Evolutionary conservation across 2,329 filamentous ascomycete genomes (phyloP).

Genomic region (Stromatinia cepivora): DNA sequence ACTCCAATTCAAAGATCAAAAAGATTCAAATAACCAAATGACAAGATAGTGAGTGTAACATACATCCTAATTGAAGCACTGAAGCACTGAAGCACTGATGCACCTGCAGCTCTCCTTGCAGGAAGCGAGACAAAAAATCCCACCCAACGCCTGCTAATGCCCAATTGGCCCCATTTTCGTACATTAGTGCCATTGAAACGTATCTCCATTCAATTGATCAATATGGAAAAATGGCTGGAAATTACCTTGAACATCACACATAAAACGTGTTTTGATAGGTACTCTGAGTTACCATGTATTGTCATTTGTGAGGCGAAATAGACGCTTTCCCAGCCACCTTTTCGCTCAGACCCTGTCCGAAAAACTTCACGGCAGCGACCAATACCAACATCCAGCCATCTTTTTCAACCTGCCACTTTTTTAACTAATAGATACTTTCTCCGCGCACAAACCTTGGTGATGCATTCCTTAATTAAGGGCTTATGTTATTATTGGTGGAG

Average conservation of each 20-base stretch:
- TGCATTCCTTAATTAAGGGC: conserved; percentile 36
- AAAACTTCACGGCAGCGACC: conserved; percentile 11
- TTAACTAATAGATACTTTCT: conserved; percentile 13
- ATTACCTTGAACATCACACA: not conserved
- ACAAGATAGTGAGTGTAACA: not conserved
- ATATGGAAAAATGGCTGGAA: conserved; percentile 23
- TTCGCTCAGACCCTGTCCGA: conserved; percentile 11
- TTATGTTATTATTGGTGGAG: conserved; percentile 31
- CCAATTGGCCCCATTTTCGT: conserved; percentile 13
- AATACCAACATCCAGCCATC: conserved; percentile 21
- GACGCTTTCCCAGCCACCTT: conserved; percentile 19
- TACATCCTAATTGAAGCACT: not conserved
- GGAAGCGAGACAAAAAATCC: conserved; percentile 13
- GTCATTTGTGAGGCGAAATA: conserved; percentile 9
- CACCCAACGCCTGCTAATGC: conserved; percentile 5
- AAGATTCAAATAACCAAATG: not conserved
- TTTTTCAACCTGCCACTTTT: conserved; percentile 18
- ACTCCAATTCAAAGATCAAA: not conserved
- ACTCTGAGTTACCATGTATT: not conserved
- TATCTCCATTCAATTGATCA: conserved; percentile 18
- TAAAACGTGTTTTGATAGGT: conserved; percentile 6
- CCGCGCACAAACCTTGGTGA: conserved; percentile 29
- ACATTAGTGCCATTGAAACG: conserved; percentile 11
- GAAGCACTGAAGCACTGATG: no score
- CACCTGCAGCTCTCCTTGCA: conserved; percentile 7